Conservation (phyloP, 345 rosid species). For the Euclidium syriacum region DNA sequence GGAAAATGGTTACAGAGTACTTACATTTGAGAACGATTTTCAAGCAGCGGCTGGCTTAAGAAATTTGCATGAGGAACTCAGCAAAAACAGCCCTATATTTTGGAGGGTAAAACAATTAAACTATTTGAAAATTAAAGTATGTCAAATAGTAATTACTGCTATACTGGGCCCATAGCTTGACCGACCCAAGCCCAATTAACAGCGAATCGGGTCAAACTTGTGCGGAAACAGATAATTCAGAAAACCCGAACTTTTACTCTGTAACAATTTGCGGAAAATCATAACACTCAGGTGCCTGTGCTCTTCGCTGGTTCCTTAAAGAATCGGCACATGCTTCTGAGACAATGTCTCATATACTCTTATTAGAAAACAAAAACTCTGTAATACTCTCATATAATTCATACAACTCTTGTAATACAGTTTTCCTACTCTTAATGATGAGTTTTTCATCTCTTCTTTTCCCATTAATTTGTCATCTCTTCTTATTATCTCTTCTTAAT, state of each 20-base stretch:
- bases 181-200: slow-evolving; percentile 20
- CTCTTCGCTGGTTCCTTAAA: slow-evolving; percentile 15
- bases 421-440: too few species aligned
- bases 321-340: slow-evolving; percentile 21
- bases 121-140: too few species aligned
- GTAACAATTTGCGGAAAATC: neutral
- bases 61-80: slow-evolving; percentile 17
- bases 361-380: too few species aligned
- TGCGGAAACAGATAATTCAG: neutral
- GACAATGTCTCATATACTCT: too few species aligned
- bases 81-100: slow-evolving; percentile 27
- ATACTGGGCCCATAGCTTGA: neutral
- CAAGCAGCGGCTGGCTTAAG: slow-evolving; percentile 26
- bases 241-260: slow-evolving; percentile 15
- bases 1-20: slow-evolving; percentile 2
- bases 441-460: too few species aligned
- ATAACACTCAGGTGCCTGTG: slow-evolving; percentile 23
- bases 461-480: too few species aligned
- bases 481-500: too few species aligned
- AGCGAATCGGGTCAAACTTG: slow-evolving; percentile 7
- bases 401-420: too few species aligned
- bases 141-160: neutral
- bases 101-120: neutral
- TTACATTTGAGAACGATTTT: slow-evolving; percentile 21
- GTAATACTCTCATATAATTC: too few species aligned